Conservation (phyloP, 768 basidiomycete species). For the Obba rivulosa region DNA sequence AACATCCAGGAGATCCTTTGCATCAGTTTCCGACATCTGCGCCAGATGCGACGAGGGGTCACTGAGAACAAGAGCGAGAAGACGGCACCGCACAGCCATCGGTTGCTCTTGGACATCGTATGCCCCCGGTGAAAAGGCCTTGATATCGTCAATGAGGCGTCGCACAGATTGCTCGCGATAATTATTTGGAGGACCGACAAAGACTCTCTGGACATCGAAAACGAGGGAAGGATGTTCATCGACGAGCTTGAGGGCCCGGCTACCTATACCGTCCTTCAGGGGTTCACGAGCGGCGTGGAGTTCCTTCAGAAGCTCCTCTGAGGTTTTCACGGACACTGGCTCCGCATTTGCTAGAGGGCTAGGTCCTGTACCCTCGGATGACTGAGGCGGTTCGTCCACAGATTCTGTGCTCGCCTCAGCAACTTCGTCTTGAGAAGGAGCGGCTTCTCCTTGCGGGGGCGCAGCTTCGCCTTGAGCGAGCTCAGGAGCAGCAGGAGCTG, state of each 20-base stretch:
- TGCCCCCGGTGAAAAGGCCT: slow-evolving; percentile 56
- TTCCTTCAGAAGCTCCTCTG: slow-evolving; percentile 61
- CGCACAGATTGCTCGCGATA: slow-evolving; percentile 64
- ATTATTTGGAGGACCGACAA: slow-evolving; percentile 56
- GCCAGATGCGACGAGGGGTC: slow-evolving; percentile 63
- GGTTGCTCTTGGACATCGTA: slow-evolving; percentile 71
- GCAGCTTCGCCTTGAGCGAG: not conserved
- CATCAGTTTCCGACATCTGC: slow-evolving; percentile 36
- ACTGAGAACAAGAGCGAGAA: slow-evolving; percentile 78
- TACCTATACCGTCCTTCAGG: slow-evolving; percentile 58
- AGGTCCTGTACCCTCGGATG: slow-evolving; percentile 3
- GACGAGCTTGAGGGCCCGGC: slow-evolving; percentile 69
- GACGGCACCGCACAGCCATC: slow-evolving; percentile 75
- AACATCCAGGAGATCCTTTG: slow-evolving; percentile 57
- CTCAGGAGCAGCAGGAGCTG: slow-evolving; percentile 12
- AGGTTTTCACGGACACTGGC: slow-evolving; percentile 36
- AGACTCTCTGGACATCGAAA: slow-evolving; percentile 82
- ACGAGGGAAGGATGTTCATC: slow-evolving; percentile 85
- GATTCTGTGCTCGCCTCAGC: slow-evolving; percentile 25
- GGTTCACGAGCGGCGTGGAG: slow-evolving; percentile 63
- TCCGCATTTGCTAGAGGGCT: slow-evolving; percentile 6
- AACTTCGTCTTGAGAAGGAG: slow-evolving; percentile 21
- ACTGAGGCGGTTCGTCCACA: slow-evolving; percentile 9
- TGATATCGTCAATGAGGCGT: slow-evolving; percentile 74
- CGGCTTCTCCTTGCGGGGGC: slow-evolving; percentile 1